Conservation (phyloP, 1,284 basidiomycete genomes). For the Cutaneotrichosporon cavernicola region DNA sequence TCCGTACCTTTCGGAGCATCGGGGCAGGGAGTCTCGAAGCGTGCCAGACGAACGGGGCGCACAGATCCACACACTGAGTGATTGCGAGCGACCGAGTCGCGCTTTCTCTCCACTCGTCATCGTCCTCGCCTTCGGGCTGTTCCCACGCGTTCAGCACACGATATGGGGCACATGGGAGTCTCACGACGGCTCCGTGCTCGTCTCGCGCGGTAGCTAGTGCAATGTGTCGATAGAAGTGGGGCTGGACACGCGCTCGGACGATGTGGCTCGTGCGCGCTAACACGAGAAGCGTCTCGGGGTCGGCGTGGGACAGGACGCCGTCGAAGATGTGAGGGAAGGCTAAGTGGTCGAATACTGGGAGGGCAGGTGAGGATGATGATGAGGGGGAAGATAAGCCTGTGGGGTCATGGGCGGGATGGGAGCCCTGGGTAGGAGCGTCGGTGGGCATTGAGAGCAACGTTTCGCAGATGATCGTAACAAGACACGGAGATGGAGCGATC, state of each 20-base stretch:
- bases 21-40: not conserved
- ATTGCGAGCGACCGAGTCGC: not conserved
- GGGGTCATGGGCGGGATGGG: not conserved
- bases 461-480: not conserved
- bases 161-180: constrained; percentile 1
- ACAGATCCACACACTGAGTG: not conserved
- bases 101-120: not conserved
- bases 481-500: not conserved
- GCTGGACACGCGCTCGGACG: constrained; percentile 1
- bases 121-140: not conserved
- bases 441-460: not conserved
- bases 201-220: not conserved
- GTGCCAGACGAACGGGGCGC: not conserved
- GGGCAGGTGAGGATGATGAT: not conserved
- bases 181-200: not conserved
- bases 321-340: constrained; percentile 1
- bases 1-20: not conserved
- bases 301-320: not conserved
- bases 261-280: not conserved
- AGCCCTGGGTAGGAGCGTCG: not conserved
- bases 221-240: constrained; percentile 1
- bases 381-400: not conserved
- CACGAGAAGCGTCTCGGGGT: not conserved
- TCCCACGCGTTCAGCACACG: not conserved
- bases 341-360: not conserved